Evolutionary conservation across 169 alveolate genomes (phyloP), one percentile per base, ranked within the genome.

Genomic region (Blepharisma undulans): DNA sequence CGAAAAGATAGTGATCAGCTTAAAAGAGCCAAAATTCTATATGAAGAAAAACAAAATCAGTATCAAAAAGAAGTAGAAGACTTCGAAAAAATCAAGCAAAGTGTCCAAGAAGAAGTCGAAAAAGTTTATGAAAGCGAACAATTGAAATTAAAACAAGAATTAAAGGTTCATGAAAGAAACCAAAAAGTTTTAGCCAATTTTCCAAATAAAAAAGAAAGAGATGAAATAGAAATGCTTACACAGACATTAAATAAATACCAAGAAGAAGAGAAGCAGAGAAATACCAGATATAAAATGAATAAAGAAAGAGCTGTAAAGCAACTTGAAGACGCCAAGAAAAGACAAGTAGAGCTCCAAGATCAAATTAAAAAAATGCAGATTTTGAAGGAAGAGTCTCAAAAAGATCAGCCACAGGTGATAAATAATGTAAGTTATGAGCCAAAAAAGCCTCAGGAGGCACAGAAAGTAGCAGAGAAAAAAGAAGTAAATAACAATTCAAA

Each of bases 221-320:
- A 93, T 77, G 94, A 90, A 27, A 93, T 93, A 21, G 96, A 93
- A 36, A 59, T 34, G 36, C 81, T 92, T 29, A 94, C 90, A 87
- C 91, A 81, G 33, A 89, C 84, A 78, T 88, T 92, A 10, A 8
- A 36, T 66, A 94, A 92, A 88, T 88, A 91, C 10, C 90, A 91
- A 78, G 94, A 89, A 61, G 91, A 93, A 87, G 18, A 88, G 34
- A 91, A 95, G 22, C 84, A 88, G 34, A 93, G 90, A 89, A 95
- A 93, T n/a, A 80, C 88, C 36, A 91, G 86, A 76, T 91, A 89
- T 81, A 95, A 93, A 89, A 66, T 91, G 60, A 94, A 93, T 6
- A 88, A 79, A 82, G 95, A 94, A 61, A 92, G 95, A 79, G 59
- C 92, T 32, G 90, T 88, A 85, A 92, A 92, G 36, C 93, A 92